Evolutionary conservation across 2,329 filamentous ascomycete species (phyloP).

Genomic region (Lanzia echinophila): DNA sequence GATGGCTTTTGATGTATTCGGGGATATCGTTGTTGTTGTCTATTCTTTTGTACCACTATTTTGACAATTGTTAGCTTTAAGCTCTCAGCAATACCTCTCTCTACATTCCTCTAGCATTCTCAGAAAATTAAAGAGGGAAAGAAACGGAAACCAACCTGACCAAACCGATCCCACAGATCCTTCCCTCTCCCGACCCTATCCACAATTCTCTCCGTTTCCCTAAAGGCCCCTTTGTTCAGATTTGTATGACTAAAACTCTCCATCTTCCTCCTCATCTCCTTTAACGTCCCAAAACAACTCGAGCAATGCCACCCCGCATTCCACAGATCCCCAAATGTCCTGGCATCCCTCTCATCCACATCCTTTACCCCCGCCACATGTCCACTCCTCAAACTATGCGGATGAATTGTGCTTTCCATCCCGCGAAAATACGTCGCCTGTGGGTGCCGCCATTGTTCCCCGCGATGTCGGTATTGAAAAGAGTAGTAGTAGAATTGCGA

Average conservation of each 20-base stretch:
- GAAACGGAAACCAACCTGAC: conserved; percentile 17
- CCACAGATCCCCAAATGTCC: conserved; percentile 30
- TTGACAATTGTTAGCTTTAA: not conserved
- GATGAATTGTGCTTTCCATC: conserved; percentile 32
- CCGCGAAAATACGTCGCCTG: conserved; percentile 39
- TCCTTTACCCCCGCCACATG: not conserved
- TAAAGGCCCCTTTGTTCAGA: conserved; percentile 35
- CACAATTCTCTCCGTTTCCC: conserved; percentile 35
- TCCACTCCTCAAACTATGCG: conserved; percentile 22
- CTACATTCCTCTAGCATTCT: not conserved
- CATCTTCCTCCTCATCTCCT: conserved; percentile 37
- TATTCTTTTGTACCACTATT: conserved; percentile 30
- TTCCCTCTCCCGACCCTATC: conserved; percentile 35
- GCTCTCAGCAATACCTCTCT: not conserved
- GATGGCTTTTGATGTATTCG: conserved; percentile 30
- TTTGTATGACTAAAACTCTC: conserved; percentile 36
- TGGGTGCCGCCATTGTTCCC: conserved; percentile 37
- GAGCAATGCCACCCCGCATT: conserved; percentile 42
- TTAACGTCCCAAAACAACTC: conserved; percentile 37
- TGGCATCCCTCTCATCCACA: not conserved
- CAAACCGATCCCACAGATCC: conserved; percentile 37
- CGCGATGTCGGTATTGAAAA: conserved; percentile 33
- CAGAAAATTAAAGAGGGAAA: not conserved
- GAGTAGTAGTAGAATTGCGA: conserved; percentile 34
- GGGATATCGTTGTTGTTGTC: conserved; percentile 38